phyloP scores from a whole-genome alignment of 2,329 filamentous ascomycete genomes.

The Mycocentrospora acerina region DNA sequence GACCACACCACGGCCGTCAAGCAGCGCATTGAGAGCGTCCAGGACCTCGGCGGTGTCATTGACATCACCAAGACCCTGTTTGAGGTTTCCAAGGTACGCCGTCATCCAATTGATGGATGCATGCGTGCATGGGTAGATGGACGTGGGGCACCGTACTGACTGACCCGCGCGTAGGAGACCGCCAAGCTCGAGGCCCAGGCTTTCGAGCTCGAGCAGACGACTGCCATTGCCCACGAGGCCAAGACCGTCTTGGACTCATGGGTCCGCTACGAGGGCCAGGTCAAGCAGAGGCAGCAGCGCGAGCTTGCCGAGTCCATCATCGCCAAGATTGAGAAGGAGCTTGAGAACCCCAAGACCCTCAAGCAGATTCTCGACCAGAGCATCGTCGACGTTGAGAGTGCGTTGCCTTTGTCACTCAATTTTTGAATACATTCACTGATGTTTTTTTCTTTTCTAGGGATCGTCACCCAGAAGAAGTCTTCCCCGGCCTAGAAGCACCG shows the following conservation, averaged over 20 bases:
- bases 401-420: slow-evolving; percentile 33
- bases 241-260: slow-evolving; percentile 96
- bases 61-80: slow-evolving; percentile 97
- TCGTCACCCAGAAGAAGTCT: slow-evolving; percentile 44
- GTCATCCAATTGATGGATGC: too few relatives aligned
- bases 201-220: slow-evolving; percentile 96
- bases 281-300: slow-evolving; percentile 97
- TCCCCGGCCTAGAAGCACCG: slow-evolving; percentile 27
- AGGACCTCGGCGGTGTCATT: slow-evolving; percentile 92
- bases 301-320: slow-evolving; percentile 93
- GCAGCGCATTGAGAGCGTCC: slow-evolving; percentile 87
- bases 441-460: slow-evolving; percentile 29
- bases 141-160: slow-evolving; percentile 15
- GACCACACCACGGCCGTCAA: slow-evolving; percentile 97
- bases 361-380: slow-evolving; percentile 99
- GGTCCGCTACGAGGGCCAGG: slow-evolving; percentile 97
- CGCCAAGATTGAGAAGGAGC: slow-evolving; percentile 97
- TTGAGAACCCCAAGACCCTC: slow-evolving; percentile 94
- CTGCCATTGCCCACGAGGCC: slow-evolving; percentile 86
- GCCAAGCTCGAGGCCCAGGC: slow-evolving; percentile 93
- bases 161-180: slow-evolving; percentile 70
- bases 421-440: not conserved
- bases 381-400: slow-evolving; percentile 94
- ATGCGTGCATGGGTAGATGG: too few relatives aligned
- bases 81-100: slow-evolving; percentile 93